Conservation (phyloP, 352 stramenopile genomes). For the Aphanomyces cochlioides region DNA sequence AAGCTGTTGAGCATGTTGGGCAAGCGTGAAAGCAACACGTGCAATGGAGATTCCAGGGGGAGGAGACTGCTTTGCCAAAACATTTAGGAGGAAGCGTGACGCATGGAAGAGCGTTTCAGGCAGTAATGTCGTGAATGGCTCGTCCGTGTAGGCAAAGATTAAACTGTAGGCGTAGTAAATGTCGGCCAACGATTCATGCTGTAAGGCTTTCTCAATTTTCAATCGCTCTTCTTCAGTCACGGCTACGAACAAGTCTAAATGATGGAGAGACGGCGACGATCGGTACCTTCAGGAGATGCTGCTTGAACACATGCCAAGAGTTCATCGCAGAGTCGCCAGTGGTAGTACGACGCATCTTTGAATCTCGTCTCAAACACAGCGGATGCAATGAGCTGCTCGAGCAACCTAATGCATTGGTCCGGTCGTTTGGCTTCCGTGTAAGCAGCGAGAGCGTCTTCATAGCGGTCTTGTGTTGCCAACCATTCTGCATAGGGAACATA, state of each 20-base stretch:
- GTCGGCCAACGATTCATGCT: conserved; percentile 79
- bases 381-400: conserved; percentile 88
- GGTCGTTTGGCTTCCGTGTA: conserved; percentile 77
- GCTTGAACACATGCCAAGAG: conserved; percentile 45
- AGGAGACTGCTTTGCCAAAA: conserved; percentile 42
- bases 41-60: conserved; percentile 81
- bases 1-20: conserved; percentile 86
- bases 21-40: conserved; percentile 93
- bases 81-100: conserved; percentile 91
- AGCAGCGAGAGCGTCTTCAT: conserved; percentile 89
- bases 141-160: conserved; percentile 91
- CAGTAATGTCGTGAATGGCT: conserved; percentile 91
- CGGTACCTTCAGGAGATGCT: conserved; percentile 12
- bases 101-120: conserved; percentile 91
- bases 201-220: conserved; percentile 39
- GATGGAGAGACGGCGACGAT: neutral
- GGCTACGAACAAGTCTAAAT: conserved; percentile 5
- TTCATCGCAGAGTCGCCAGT: conserved; percentile 89
- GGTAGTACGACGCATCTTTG: conserved; percentile 89
- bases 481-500: conserved; percentile 92
- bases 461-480: conserved; percentile 88
- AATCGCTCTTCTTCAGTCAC: conserved; percentile 16
- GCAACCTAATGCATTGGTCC: conserved; percentile 78
- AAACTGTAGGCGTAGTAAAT: conserved; percentile 92
- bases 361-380: conserved; percentile 84